Conservation (phyloP, 1,284 basidiomycete species). For the Fomes fomentarius region DNA sequence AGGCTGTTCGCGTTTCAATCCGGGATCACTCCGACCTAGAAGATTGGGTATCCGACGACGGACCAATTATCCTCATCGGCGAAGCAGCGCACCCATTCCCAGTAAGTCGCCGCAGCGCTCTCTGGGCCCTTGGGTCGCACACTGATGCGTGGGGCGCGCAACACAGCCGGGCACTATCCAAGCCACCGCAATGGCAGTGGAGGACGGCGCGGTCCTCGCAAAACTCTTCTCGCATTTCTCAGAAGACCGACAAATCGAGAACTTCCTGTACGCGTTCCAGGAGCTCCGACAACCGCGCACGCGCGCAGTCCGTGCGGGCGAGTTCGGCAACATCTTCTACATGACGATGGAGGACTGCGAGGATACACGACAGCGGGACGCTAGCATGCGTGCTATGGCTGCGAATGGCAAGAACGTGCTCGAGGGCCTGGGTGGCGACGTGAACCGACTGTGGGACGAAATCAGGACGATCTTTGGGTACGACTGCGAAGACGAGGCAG, state of each 20-base stretch:
- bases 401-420: slow-evolving; percentile 18
- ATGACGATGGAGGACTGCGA: slow-evolving; percentile 23
- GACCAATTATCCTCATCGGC: slow-evolving; percentile 27
- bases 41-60: slow-evolving; percentile 30
- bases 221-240: slow-evolving; percentile 60
- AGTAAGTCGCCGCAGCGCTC: slow-evolving; percentile 38
- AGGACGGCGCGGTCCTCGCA: slow-evolving; percentile 62
- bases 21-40: slow-evolving; percentile 28
- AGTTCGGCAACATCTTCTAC: slow-evolving; percentile 21
- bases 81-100: slow-evolving; percentile 54
- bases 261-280: slow-evolving; percentile 55
- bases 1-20: slow-evolving; percentile 14
- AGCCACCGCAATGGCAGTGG: slow-evolving; percentile 44
- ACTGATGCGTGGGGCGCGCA: slow-evolving; percentile 26
- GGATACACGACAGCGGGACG: slow-evolving; percentile 12
- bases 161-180: slow-evolving; percentile 39
- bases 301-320: slow-evolving; percentile 18
- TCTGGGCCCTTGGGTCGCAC: neutral
- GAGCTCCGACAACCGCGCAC: slow-evolving; percentile 42
- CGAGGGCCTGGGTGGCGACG: slow-evolving; percentile 24
- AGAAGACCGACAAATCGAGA: slow-evolving; percentile 51
- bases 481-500: slow-evolving; percentile 41
- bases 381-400: slow-evolving; percentile 9
- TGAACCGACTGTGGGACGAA: slow-evolving; percentile 30
- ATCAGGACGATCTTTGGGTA: slow-evolving; percentile 37